These are phyloP conservation scores for Cryptococcus hybrid DNA, from an alignment of 1,284 basidiomycete genomes.

Conservation along the genomic window DNA sequence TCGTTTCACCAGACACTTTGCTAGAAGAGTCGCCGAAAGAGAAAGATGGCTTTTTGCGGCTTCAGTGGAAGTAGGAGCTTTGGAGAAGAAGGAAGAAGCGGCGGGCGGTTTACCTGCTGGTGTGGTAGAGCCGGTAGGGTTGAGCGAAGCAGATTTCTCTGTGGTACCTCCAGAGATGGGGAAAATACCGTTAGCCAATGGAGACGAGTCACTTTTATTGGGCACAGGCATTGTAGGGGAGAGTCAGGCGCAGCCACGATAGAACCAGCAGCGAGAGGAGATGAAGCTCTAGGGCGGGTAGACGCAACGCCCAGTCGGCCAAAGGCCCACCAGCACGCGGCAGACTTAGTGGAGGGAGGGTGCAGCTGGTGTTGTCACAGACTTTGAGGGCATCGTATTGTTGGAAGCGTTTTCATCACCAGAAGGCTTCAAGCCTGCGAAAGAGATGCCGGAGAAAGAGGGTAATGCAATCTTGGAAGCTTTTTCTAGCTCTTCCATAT, in stretches of 20 bases:
- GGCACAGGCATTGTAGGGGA: slow-evolving; percentile 21
- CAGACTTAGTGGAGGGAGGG: not conserved
- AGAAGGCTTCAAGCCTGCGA: slow-evolving; percentile 18
- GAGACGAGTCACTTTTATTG: slow-evolving; percentile 2
- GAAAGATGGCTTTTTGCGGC: slow-evolving; percentile 18
- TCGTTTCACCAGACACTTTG: slow-evolving; percentile 5
- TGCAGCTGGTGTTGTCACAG: not conserved
- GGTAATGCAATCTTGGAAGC: slow-evolving; percentile 34
- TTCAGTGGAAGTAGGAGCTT: slow-evolving; percentile 8
- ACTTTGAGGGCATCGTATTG: too few relatives aligned
- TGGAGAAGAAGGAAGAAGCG: slow-evolving; percentile 25
- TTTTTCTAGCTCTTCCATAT: slow-evolving; percentile 44
- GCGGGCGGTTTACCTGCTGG: slow-evolving; percentile 19
- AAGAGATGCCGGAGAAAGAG: slow-evolving; percentile 40
- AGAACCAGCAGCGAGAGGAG: slow-evolving; percentile 38
- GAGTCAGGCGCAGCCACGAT: slow-evolving; percentile 41
- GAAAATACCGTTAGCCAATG: slow-evolving; percentile 14
- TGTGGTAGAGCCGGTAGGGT: slow-evolving; percentile 21
- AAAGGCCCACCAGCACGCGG: slow-evolving; percentile 15
- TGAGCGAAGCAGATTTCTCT: slow-evolving; percentile 1
- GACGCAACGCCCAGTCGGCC: slow-evolving; percentile 22
- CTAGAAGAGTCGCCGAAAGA: slow-evolving; percentile 31
- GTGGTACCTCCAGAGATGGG: slow-evolving; percentile 16
- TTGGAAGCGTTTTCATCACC: slow-evolving; percentile 5
- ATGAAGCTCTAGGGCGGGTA: slow-evolving; percentile 40